A percentile compares a stretch with the other conserved stretches of the same genome.
phyloP scores from a whole-genome alignment of 176 grass and related monocot genomes.

The Alloteropsis semialata region DNA sequence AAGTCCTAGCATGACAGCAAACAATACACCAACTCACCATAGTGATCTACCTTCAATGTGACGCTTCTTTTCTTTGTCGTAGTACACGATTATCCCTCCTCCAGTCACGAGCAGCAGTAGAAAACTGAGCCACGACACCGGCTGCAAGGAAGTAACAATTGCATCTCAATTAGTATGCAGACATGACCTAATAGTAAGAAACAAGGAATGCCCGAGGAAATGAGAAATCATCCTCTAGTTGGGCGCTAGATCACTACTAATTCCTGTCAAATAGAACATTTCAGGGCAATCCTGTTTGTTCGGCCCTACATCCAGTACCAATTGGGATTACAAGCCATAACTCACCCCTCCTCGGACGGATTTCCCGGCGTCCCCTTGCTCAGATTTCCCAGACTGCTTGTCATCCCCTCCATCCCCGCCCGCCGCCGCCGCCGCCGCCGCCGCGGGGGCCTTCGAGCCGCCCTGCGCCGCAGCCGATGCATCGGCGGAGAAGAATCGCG shows the following conservation, averaged over 20 bases:
- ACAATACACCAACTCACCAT: slow-evolving; percentile 61
- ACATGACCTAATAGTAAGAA: not conserved
- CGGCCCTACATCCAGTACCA: not conserved
- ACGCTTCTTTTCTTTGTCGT: slow-evolving; percentile 73
- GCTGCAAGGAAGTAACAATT: slow-evolving; percentile 45
- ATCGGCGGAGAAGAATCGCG: slow-evolving; percentile 29
- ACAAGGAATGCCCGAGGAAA: not conserved
- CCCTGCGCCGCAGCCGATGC: not conserved
- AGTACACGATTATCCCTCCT: slow-evolving; percentile 68
- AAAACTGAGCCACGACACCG: slow-evolving; percentile 83
- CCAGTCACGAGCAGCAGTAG: slow-evolving; percentile 78
- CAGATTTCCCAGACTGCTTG: slow-evolving; percentile 32
- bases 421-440: not conserved
- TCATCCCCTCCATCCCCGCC: not conserved
- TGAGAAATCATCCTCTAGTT: not conserved
- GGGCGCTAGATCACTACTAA: not conserved
- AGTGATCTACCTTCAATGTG: slow-evolving; percentile 93
- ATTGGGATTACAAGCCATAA: not conserved
- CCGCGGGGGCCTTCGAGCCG: not conserved
- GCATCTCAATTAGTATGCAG: not conserved
- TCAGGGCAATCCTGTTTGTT: not conserved
- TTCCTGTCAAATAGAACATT: not conserved
- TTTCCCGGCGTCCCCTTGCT: slow-evolving; percentile 35
- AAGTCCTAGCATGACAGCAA: slow-evolving; percentile 2
- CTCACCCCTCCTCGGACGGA: slow-evolving; percentile 67